Percentiles rank a stretch among this genome's conserved stretches.
These are phyloP conservation scores for Musa beccarii DNA, from an alignment of 176 grass and related monocot genomes.

Conservation along the genomic window DNA sequence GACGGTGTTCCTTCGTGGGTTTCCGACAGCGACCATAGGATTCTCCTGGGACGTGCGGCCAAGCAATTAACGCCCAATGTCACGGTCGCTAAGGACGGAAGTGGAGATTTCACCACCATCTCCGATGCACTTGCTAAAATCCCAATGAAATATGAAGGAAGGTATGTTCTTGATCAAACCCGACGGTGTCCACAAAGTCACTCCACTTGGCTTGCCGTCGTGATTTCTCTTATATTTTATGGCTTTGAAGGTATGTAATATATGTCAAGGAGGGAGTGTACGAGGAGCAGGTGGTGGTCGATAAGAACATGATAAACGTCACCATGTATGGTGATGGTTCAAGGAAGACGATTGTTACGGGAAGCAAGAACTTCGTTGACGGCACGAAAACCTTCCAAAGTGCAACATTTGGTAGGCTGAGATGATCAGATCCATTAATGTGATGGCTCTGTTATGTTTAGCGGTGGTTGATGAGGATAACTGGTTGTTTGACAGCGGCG, in stretches of 20 bases:
- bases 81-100: constrained; percentile 13
- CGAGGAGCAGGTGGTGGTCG: neutral
- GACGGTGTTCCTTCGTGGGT: constrained; percentile 5
- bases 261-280: constrained; percentile 15
- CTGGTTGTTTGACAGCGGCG: constrained; percentile 26
- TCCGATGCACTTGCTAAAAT: neutral
- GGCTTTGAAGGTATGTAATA: constrained; percentile 4
- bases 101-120: constrained; percentile 14
- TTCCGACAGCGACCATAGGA: neutral
- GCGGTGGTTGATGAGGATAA: too few species aligned
- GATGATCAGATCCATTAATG: too few species aligned
- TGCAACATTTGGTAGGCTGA: neutral
- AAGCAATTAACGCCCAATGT: constrained; percentile 2
- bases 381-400: constrained; percentile 1
- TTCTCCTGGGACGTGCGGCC: neutral
- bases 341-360: constrained; percentile 1
- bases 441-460: too few species aligned
- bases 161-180: neutral
- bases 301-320: neutral
- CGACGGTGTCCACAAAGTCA: neutral
- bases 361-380: constrained; percentile 3
- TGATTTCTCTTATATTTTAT: neutral
- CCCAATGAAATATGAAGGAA: neutral
- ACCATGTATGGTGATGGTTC: constrained; percentile 6
- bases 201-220: too few species aligned